Conservation (phyloP, 2,329 filamentous ascomycete species). For the Davidsoniella australis region DNA sequence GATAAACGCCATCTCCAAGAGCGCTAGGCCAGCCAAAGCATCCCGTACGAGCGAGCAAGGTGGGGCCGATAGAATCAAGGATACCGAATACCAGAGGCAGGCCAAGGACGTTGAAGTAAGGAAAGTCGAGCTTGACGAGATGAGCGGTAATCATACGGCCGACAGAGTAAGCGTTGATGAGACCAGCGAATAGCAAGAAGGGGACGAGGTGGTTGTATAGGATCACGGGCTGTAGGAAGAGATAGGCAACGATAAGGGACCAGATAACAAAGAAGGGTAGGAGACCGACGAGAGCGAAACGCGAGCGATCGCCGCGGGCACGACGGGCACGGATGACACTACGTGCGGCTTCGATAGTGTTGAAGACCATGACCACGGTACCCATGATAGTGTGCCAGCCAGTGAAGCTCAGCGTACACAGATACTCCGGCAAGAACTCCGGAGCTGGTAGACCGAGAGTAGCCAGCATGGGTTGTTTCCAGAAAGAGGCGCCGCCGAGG, state of each 20-base stretch:
- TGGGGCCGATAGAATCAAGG: slow-evolving; percentile 61
- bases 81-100: slow-evolving; percentile 65
- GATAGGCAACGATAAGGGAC: slow-evolving; percentile 59
- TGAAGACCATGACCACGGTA: slow-evolving; percentile 61
- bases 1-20: slow-evolving; percentile 62
- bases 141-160: slow-evolving; percentile 93
- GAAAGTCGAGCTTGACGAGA: slow-evolving; percentile 72
- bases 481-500: slow-evolving; percentile 80
- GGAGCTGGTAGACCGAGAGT: slow-evolving; percentile 46
- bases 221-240: slow-evolving; percentile 72
- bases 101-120: slow-evolving; percentile 74
- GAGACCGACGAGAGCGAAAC: slow-evolving; percentile 66
- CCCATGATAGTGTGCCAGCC: slow-evolving; percentile 90
- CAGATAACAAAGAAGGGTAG: slow-evolving; percentile 66
- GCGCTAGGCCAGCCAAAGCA: slow-evolving; percentile 57
- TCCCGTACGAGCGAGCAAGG: slow-evolving; percentile 39
- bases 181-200: slow-evolving; percentile 72
- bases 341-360: slow-evolving; percentile 60
- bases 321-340: slow-evolving; percentile 76
- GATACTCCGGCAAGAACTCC: slow-evolving; percentile 22
- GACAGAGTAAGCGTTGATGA: slow-evolving; percentile 89
- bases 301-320: slow-evolving; percentile 51
- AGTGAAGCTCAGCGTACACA: slow-evolving; percentile 74
- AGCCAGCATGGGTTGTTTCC: slow-evolving; percentile 66
- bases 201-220: slow-evolving; percentile 71